Conservation (phyloP, 352 stramenopile species). For the Blastocystis sp. region DNA sequence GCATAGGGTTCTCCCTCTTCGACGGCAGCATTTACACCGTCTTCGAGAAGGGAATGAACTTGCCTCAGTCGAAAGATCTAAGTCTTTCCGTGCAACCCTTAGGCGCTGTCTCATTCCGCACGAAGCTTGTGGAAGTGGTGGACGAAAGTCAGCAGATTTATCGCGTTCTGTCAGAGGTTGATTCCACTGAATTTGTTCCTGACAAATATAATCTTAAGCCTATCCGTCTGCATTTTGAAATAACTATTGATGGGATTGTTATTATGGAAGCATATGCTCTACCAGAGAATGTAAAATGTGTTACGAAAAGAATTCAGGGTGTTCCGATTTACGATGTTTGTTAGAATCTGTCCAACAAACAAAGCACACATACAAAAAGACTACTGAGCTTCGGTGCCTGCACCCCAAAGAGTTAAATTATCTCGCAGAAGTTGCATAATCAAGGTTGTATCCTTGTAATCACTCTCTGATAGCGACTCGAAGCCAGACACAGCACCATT, state of each 20-base stretch:
- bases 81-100: neutral
- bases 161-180: neutral
- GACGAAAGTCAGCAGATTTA: neutral
- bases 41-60: neutral
- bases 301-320: neutral
- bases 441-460: slow-evolving; percentile 97
- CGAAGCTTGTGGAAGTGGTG: neutral
- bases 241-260: neutral
- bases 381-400: slow-evolving; percentile 77
- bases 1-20: neutral
- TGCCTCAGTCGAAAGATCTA: neutral
- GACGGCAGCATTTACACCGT: neutral
- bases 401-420: slow-evolving; percentile 98
- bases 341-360: neutral
- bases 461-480: slow-evolving; percentile 95
- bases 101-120: neutral
- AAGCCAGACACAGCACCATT: slow-evolving; percentile 97
- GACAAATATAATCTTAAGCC: neutral
- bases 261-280: neutral
- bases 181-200: neutral
- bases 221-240: neutral
- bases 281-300: neutral
- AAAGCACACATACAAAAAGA: neutral
- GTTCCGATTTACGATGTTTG: neutral
- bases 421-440: slow-evolving; percentile 99